phyloP scores from a whole-genome alignment of 257 asterid species.

The Coffea canephora region DNA sequence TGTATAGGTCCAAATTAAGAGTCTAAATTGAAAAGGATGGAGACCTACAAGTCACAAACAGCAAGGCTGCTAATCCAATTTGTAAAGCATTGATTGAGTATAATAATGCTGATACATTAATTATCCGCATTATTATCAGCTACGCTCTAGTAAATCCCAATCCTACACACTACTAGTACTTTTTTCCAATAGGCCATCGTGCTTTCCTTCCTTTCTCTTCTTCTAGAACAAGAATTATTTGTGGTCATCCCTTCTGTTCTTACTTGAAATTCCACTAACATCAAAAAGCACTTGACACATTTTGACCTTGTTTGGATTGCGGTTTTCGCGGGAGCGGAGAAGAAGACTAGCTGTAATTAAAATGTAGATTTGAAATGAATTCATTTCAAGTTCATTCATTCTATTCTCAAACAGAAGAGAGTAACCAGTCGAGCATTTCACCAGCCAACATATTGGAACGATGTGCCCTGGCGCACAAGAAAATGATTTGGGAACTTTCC shows the following conservation, averaged over 20 bases:
- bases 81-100: background rate
- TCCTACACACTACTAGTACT: no score
- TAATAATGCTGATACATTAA: background rate
- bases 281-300: background rate
- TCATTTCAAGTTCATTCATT: no score
- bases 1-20: constrained; percentile 4
- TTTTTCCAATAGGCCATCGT: background rate
- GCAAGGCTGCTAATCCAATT: constrained; percentile 4
- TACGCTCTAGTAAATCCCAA: no score
- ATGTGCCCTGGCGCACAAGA: constrained; percentile 65
- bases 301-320: no score
- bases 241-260: background rate
- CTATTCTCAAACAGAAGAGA: constrained; percentile 19
- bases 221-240: background rate
- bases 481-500: constrained; percentile 64
- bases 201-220: background rate
- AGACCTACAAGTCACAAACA: background rate
- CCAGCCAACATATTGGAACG: constrained; percentile 84
- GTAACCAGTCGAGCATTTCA: constrained; percentile 72
- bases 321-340: no score
- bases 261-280: background rate
- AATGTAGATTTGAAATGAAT: no score
- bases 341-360: no score
- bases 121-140: background rate
- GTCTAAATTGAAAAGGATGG: background rate